Base-by-base conservation (phyloP, 306 rosid species). In the Dicorynia guianensis region DNA sequence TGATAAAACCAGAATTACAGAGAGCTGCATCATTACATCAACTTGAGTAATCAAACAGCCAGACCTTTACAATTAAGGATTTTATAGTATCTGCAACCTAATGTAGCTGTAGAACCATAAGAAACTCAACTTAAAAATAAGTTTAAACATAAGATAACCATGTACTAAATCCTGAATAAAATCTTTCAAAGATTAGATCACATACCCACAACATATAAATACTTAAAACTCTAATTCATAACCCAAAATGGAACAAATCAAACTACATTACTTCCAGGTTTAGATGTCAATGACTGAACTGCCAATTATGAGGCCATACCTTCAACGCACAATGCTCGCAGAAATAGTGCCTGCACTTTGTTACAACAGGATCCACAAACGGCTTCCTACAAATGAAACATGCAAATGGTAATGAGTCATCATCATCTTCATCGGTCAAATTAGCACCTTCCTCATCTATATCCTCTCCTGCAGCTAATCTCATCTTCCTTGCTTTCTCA, bases 331-430 rank as follows among this genome's bases (percentile, higher is more conserved):
- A 89, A 83, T 91, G 95, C 87, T 91, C 95, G 34, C 91, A 91
- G 89, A 91, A 91, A 83, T 79, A 91, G 81, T 91, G 95, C 70
- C 80, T 90, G 91, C 95, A 90, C 75, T 90, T 93, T 67, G 96
- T 90, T 30, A 84, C 84, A 56, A 90, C 90, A 56, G 95, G 96
- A 83, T 90, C 98, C 18, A 81, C 93, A 86, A 93, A 93, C 25
- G 96, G 91, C 67, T 93, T 74, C 15, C 95, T 80, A 63, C 96
- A 93, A 59, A 93, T 87, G 81, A 89, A 93, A 79, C 98, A 90
- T 4, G 96, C 93, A 50, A 93, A 90, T 11, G 96, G 98, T 78
- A 93, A 79, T 0, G 82, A 14, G 40, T 84, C 89, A 10, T 85
- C 93, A 11, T 83, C 89, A 9, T 86, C 94, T 0, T 85, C 91